A percentile compares a stretch with the other conserved stretches of the same genome.
Conservation (phyloP, 768 basidiomycete species). For the Hygrocybe punicea region DNA sequence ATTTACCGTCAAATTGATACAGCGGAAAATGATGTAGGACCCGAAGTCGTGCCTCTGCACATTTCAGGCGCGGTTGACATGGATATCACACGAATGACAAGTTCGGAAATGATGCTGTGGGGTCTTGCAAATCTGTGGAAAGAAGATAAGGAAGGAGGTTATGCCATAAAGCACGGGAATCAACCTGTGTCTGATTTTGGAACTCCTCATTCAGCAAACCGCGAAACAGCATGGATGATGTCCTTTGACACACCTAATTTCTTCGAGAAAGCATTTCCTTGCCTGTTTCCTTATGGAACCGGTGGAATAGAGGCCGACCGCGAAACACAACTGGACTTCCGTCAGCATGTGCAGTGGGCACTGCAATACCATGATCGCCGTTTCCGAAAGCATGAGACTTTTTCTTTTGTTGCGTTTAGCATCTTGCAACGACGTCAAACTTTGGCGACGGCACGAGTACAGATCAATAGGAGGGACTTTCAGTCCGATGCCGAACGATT, state of each 20-base stretch:
- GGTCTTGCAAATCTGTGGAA: no score
- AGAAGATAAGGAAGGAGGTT: no score
- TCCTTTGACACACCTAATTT: conserved; percentile 5
- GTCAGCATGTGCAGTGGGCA: conserved; percentile 21
- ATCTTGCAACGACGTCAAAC: conserved; percentile 27
- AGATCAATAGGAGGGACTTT: conserved; percentile 35
- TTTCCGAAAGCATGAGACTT: conserved; percentile 27
- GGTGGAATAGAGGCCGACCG: conserved; percentile 12
- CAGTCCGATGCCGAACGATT: conserved; percentile 19
- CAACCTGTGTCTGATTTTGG: no score
- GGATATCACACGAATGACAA: no score
- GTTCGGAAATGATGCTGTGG: no score
- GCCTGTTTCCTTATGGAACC: conserved; percentile 14
- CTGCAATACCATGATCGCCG: conserved; percentile 27
- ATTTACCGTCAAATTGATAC: no score
- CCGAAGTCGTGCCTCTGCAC: no score
- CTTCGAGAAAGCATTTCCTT: conserved; percentile 8
- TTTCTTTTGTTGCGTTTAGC: conserved; percentile 27
- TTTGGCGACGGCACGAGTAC: conserved; percentile 24
- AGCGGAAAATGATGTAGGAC: no score
- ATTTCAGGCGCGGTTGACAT: no score
- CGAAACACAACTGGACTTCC: conserved; percentile 14
- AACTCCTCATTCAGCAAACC: no score
- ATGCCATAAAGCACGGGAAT: conserved; percentile 13
- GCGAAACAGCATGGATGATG: conserved; percentile 9